These are phyloP conservation scores for Spergularia marina DNA, from an alignment of 148 eudicot species.

Conservation along the genomic window DNA sequence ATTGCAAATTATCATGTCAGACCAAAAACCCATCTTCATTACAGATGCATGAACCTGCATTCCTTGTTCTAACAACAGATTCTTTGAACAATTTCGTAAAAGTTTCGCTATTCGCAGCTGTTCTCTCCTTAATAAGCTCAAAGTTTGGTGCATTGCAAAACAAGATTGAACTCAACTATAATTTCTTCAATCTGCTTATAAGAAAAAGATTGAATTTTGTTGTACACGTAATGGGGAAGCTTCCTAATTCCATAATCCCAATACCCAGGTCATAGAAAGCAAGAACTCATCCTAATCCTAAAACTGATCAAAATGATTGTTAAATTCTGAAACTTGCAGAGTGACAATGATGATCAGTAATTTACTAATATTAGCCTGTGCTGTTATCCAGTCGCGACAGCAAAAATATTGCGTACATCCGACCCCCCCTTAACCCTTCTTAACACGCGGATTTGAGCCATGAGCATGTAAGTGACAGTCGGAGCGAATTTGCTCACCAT, in stretches of 20 bases:
- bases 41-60: conserved; percentile 39
- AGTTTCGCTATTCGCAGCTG: conserved; percentile 37
- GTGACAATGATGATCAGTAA: no score
- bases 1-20: conserved; percentile 43
- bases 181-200: background rate
- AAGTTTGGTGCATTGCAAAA: conserved; percentile 30
- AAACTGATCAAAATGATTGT: no score
- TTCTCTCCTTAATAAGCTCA: conserved; percentile 32
- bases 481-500: no score
- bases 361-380: no score
- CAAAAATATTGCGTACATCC: no score
- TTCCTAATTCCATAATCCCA: no score
- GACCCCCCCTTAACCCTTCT: no score
- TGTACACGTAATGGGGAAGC: background rate
- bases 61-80: conserved; percentile 34
- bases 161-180: background rate
- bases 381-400: no score
- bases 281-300: background rate
- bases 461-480: background rate
- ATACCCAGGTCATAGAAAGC: background rate
- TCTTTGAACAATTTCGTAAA: conserved; percentile 37
- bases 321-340: no score
- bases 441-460: background rate
- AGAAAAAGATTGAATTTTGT: background rate
- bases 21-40: conserved; percentile 32